Conservation (phyloP, 805 yeast genomes). For the Suhomyces xylopsoci region DNA sequence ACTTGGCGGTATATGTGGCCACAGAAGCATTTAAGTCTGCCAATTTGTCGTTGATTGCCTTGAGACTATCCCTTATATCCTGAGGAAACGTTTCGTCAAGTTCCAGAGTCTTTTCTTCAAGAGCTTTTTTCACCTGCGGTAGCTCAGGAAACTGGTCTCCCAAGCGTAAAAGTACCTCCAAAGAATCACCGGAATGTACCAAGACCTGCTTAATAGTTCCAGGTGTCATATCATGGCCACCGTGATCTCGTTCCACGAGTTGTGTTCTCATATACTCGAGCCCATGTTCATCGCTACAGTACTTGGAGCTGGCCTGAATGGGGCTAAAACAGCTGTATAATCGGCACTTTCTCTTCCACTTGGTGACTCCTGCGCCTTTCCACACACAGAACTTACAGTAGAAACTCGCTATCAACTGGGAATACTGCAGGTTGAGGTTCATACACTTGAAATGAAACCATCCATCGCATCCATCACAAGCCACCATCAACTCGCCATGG, state of each 20-base stretch:
- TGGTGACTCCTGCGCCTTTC: slow-evolving; percentile 48
- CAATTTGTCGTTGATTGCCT: slow-evolving; percentile 16
- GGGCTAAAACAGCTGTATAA: slow-evolving; percentile 55
- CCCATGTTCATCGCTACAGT: slow-evolving; percentile 77
- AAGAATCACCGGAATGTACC: slow-evolving; percentile 17
- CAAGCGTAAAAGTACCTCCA: slow-evolving; percentile 21
- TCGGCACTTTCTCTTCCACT: slow-evolving; percentile 79
- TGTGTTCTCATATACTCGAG: slow-evolving; percentile 32
- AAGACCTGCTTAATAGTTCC: slow-evolving; percentile 24
- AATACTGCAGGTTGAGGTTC: slow-evolving; percentile 49
- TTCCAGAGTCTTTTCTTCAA: slow-evolving; percentile 15
- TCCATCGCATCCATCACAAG: slow-evolving; percentile 91
- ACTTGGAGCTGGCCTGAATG: slow-evolving; percentile 55
- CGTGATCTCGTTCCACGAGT: slow-evolving; percentile 14
- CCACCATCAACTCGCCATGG: slow-evolving; percentile 82
- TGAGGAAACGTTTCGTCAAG: slow-evolving; percentile 17
- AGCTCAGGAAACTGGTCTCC: slow-evolving; percentile 44
- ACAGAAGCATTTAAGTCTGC: slow-evolving; percentile 10
- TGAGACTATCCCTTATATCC: slow-evolving; percentile 16
- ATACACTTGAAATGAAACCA: slow-evolving; percentile 90
- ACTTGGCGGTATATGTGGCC: slow-evolving; percentile 14
- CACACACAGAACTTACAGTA: slow-evolving; percentile 73
- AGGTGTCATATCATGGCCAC: slow-evolving; percentile 8
- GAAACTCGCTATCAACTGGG: slow-evolving; percentile 58
- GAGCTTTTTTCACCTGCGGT: slow-evolving; percentile 19